Percentiles rank a stretch among this genome's conserved stretches.
Conservation (phyloP, 225 moss, liverwort and hornwort species). For the Pseudisothecium myosuroides region DNA sequence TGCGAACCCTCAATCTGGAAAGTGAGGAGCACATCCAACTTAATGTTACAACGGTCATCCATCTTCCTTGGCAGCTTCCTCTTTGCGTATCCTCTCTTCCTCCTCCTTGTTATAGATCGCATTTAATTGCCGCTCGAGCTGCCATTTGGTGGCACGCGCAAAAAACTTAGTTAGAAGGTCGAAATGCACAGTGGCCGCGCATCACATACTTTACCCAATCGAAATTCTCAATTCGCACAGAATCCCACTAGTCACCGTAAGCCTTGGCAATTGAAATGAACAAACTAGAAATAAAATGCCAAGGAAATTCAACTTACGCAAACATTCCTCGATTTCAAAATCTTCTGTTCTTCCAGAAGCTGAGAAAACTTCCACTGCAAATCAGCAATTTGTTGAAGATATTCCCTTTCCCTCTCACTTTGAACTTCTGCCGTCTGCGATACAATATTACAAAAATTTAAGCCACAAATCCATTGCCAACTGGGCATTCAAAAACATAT, state of each 20-base stretch:
- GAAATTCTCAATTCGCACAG: not conserved
- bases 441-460: not conserved
- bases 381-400: constrained; percentile 39
- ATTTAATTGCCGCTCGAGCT: constrained; percentile 49
- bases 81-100: constrained; percentile 53
- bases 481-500: not conserved
- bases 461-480: not conserved
- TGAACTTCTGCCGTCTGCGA: constrained; percentile 20
- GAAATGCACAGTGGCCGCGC: not conserved
- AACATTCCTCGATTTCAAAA: constrained; percentile 27
- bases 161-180: not conserved
- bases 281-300: not conserved
- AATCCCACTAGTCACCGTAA: not conserved
- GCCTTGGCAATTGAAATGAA: not conserved
- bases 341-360: constrained; percentile 25
- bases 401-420: constrained; percentile 32
- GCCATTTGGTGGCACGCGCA: not conserved
- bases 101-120: constrained; percentile 49
- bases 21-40: not conserved
- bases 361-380: constrained; percentile 21
- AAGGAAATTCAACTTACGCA: constrained; percentile 11
- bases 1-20: not conserved
- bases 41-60: constrained; percentile 2
- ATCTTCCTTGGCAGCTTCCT: constrained; percentile 40
- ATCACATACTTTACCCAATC: not conserved